Conservation (phyloP, 306 rosid genomes). For the Begonia loranthoides region DNA sequence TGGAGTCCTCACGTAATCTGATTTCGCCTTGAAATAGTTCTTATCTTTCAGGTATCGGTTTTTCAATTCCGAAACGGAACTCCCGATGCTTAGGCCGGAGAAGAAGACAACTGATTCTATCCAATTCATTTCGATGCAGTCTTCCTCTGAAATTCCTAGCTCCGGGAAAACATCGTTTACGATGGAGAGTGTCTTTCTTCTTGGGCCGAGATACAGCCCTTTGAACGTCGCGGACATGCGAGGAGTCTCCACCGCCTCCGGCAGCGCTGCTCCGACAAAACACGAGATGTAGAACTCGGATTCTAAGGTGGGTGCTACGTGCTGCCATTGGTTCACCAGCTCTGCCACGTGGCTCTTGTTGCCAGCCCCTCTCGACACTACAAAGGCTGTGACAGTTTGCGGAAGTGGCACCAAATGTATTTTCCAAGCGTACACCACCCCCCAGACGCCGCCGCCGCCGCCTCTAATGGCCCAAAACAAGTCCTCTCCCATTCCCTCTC, state of each 20-base stretch:
- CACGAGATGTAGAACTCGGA: constrained; percentile 47
- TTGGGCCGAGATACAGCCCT: constrained; percentile 41
- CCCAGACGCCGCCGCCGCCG: constrained; percentile 77
- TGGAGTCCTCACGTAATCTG: constrained; percentile 37
- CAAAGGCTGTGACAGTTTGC: constrained; percentile 29
- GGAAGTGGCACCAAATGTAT: constrained; percentile 42
- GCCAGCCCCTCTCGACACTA: constrained; percentile 27
- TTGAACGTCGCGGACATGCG: constrained; percentile 44
- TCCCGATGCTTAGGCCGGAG: constrained; percentile 34
- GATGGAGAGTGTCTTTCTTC: constrained; percentile 15
- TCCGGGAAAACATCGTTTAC: constrained; percentile 36
- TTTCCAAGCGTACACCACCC: constrained; percentile 68
- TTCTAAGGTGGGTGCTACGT: constrained; percentile 45
- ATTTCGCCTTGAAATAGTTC: constrained; percentile 56
- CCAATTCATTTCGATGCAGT: constrained; percentile 65
- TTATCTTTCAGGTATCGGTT: constrained; percentile 30
- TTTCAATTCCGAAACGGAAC: constrained; percentile 31
- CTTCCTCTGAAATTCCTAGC: constrained; percentile 27
- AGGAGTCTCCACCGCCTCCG: constrained; percentile 19
- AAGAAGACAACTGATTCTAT: constrained; percentile 53
- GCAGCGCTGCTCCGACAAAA: constrained; percentile 50
- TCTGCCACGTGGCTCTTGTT: constrained; percentile 23
- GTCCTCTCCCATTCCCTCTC: constrained; percentile 59
- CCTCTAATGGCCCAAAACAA: constrained; percentile 92
- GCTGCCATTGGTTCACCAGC: constrained; percentile 54